A percentile compares a stretch with the other conserved stretches of the same genome.
phyloP scores from a whole-genome alignment of 345 rosid genomes.

The Eucalyptus sp. region DNA sequence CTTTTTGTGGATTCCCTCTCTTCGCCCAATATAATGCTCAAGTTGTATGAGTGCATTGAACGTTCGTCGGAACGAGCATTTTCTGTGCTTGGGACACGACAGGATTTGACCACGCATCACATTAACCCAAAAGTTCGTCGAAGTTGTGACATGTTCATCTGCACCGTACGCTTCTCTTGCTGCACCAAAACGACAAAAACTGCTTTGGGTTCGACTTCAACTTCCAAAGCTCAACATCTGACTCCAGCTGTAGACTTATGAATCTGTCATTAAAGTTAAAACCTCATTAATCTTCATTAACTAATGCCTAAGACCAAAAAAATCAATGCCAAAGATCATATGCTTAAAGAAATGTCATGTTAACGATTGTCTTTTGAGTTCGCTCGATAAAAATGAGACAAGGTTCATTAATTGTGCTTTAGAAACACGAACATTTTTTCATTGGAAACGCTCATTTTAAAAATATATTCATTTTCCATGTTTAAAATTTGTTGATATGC shows the following conservation, averaged over 20 bases:
- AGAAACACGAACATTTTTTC: rapidly evolving
- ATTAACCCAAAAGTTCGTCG: not conserved
- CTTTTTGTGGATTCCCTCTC: not conserved
- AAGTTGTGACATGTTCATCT: not conserved
- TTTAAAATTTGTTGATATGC: not conserved
- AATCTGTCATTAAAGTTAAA: not conserved
- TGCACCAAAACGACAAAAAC: not conserved
- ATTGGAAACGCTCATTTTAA: no score
- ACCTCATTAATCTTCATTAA: not conserved
- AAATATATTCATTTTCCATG: no score
- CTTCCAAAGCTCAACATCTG: not conserved
- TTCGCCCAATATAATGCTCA: not conserved
- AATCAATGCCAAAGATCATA: not conserved
- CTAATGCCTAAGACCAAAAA: not conserved
- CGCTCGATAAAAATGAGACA: rapidly evolving
- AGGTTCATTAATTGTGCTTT: not conserved
- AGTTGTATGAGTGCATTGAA: not conserved
- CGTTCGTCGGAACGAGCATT: not conserved
- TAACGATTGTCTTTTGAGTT: not conserved
- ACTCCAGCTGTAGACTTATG: not conserved
- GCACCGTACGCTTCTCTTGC: not conserved
- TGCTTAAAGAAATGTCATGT: no score
- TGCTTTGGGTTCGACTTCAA: not conserved
- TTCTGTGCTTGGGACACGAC: not conserved
- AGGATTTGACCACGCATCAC: not conserved